phyloP scores from a whole-genome alignment of 805 yeast genomes.

The Metschnikowia drakensbergensis region DNA sequence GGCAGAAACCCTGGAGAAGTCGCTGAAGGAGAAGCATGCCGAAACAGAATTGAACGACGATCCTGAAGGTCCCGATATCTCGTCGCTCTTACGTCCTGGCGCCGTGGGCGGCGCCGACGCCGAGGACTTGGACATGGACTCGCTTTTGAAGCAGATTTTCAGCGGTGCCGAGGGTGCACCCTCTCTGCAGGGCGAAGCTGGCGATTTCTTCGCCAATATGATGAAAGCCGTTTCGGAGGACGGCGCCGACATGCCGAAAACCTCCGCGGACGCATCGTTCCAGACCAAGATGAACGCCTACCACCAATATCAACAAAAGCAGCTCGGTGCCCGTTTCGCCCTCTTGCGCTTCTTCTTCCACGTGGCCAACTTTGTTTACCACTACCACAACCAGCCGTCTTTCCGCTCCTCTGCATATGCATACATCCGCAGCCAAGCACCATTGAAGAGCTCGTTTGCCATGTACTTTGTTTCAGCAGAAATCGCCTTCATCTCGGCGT shows the following conservation, averaged over 20 bases:
- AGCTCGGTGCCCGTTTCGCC: constrained; percentile 32
- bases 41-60: constrained; percentile 23
- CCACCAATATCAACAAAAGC: constrained; percentile 30
- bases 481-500: constrained; percentile 30
- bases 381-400: constrained; percentile 21
- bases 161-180: constrained; percentile 17
- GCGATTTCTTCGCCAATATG: constrained; percentile 26
- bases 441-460: constrained; percentile 19
- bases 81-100: constrained; percentile 14
- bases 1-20: too few relatives aligned
- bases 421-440: constrained; percentile 21
- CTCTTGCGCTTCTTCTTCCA: constrained; percentile 27
- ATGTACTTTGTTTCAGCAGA: constrained; percentile 31
- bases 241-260: constrained; percentile 8
- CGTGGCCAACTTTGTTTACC: constrained; percentile 33
- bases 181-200: constrained; percentile 1
- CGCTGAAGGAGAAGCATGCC: too few relatives aligned
- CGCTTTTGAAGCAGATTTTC: constrained; percentile 31
- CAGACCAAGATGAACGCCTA: constrained; percentile 28
- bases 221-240: constrained; percentile 26
- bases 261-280: constrained; percentile 24
- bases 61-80: constrained; percentile 40
- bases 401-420: constrained; percentile 27
- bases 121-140: constrained; percentile 29
- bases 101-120: too few relatives aligned